Conservation (phyloP, 192 early-diverging fungal genomes). For the Tieghemiomyces parasiticus region DNA sequence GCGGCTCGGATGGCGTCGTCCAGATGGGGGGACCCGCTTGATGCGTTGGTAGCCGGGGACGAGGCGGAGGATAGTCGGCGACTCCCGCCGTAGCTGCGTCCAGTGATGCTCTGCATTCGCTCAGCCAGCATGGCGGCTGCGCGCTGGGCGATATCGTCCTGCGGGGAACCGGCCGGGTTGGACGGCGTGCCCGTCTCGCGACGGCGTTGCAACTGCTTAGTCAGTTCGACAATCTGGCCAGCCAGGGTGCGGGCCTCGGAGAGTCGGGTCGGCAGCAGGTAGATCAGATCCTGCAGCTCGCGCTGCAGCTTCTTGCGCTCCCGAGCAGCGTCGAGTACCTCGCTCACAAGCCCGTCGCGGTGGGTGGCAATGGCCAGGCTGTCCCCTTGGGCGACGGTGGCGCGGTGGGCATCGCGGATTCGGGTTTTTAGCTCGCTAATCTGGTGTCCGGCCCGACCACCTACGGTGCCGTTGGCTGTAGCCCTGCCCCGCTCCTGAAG, state of each 20-base stretch:
- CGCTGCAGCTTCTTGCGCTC: background rate
- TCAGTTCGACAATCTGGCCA: background rate
- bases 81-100: background rate
- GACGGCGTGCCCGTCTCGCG: background rate
- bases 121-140: conserved; percentile 7
- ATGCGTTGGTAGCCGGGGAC: background rate
- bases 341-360: background rate
- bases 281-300: conserved; percentile 2
- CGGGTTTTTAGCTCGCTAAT: conserved; percentile 27
- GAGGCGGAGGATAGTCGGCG: background rate
- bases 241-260: conserved; percentile 6
- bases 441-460: conserved; percentile 13
- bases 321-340: background rate
- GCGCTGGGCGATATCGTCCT: background rate
- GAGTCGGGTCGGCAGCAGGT: conserved; percentile 1
- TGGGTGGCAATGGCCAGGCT: background rate
- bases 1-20: background rate
- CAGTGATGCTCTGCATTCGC: conserved; percentile 4
- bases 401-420: conserved; percentile 22
- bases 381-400: background rate
- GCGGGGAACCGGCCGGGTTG: background rate
- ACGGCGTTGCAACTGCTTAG: background rate
- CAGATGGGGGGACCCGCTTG: background rate
- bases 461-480: background rate
- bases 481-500: background rate